phyloP scores from a whole-genome alignment of 139 green algal genomes.

The Chlorella vulgaris region DNA sequence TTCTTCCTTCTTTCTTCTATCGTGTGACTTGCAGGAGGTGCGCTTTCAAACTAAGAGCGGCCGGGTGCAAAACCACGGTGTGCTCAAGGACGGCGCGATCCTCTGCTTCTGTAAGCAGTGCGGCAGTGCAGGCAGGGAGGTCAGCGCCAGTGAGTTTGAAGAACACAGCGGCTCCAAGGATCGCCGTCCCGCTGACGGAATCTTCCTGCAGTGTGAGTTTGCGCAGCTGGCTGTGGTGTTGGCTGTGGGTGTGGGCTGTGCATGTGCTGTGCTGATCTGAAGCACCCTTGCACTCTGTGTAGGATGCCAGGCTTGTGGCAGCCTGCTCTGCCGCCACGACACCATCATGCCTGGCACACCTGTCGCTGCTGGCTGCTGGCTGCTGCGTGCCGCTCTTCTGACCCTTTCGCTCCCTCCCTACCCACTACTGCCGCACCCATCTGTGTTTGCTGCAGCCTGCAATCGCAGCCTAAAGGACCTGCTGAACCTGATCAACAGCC shows the following conservation, averaged over 20 bases:
- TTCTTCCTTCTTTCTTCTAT: background rate
- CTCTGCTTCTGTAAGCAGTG: constrained; percentile 47
- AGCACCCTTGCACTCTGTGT: background rate
- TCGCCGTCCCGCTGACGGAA: constrained; percentile 48
- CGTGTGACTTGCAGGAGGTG: constrained; percentile 38
- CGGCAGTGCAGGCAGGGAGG: constrained; percentile 14
- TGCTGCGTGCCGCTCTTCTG: no score
- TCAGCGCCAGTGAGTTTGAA: constrained; percentile 53
- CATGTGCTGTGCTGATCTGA: background rate
- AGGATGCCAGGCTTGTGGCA: no score
- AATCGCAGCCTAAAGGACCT: constrained; percentile 51
- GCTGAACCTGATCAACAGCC: constrained; percentile 44
- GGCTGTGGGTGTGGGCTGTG: background rate
- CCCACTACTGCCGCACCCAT: background rate
- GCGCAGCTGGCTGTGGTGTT: background rate
- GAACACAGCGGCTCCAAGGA: constrained; percentile 54
- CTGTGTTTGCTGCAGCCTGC: constrained; percentile 31
- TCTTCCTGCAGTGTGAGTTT: constrained; percentile 45
- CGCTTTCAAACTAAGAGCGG: constrained; percentile 35
- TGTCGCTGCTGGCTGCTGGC: no score
- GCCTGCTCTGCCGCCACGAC: no score
- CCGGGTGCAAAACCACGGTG: constrained; percentile 24
- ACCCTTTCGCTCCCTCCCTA: background rate
- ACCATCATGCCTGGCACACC: no score
- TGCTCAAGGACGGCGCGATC: constrained; percentile 48